phyloP scores from a whole-genome alignment of 2,329 filamentous ascomycete genomes.

The Epichloe gansuensis region DNA sequence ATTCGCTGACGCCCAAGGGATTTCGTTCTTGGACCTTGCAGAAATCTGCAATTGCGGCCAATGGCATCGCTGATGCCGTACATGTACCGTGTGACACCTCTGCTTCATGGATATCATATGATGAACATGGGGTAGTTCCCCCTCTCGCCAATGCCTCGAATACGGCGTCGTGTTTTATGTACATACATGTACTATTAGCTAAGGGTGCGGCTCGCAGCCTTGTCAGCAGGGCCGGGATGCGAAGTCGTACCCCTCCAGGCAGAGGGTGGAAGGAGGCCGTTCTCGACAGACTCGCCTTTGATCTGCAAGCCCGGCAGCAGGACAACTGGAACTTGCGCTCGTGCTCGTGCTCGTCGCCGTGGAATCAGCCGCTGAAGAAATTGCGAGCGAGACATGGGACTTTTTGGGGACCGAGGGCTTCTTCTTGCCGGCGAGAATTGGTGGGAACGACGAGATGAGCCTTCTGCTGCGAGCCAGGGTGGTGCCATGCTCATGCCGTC shows the following conservation, averaged over 20 bases:
- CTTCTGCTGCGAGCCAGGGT: background rate
- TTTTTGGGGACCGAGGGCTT: background rate
- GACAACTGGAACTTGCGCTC: too few relatives aligned
- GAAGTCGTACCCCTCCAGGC: constrained; percentile 41
- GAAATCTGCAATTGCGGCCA: constrained; percentile 64
- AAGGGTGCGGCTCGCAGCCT: constrained; percentile 44
- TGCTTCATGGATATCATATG: constrained; percentile 55
- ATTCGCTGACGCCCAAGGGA: constrained; percentile 47
- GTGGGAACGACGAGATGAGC: background rate
- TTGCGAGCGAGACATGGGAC: background rate
- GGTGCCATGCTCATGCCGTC: background rate
- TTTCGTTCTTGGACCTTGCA: constrained; percentile 65
- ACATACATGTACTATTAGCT: too few relatives aligned
- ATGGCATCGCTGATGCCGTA: constrained; percentile 58
- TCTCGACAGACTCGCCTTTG: background rate
- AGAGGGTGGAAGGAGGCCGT: background rate
- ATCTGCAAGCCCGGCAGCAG: background rate
- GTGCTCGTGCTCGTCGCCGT: background rate
- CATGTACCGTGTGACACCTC: constrained; percentile 17
- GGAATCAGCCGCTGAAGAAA: background rate
- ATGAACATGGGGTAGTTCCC: constrained; percentile 60
- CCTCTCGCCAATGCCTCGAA: constrained; percentile 53
- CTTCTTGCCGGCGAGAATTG: background rate
- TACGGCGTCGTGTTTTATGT: constrained; percentile 43
- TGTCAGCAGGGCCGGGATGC: constrained; percentile 33